These are phyloP conservation scores for Kodamaea suecica DNA, from an alignment of 1,139 yeast genomes.

Conservation along the genomic window DNA sequence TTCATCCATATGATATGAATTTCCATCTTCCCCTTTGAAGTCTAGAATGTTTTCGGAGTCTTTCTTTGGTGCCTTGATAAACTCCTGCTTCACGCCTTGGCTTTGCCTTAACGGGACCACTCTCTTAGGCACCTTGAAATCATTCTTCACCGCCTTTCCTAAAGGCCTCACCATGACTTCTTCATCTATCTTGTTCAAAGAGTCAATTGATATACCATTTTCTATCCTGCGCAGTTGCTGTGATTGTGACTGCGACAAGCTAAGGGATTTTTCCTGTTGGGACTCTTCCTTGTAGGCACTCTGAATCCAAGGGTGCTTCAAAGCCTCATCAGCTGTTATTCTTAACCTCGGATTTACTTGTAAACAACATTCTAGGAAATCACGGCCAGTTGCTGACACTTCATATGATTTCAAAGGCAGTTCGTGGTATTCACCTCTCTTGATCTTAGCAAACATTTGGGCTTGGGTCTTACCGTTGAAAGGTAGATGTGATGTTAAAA, in stretches of 20 bases:
- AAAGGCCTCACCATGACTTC: constrained; percentile 47
- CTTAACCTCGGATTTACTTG: constrained; percentile 73
- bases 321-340: constrained; percentile 68
- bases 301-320: constrained; percentile 65
- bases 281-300: constrained; percentile 29
- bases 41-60: background rate
- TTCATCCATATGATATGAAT: background rate
- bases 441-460: constrained; percentile 72
- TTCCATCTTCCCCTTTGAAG: background rate
- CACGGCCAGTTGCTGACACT: constrained; percentile 62
- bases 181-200: constrained; percentile 44
- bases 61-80: background rate
- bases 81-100: constrained; percentile 20
- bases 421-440: constrained; percentile 74
- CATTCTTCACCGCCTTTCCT: constrained; percentile 28
- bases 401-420: constrained; percentile 70
- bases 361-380: constrained; percentile 63
- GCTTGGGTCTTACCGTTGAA: constrained; percentile 92
- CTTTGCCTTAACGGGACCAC: constrained; percentile 44
- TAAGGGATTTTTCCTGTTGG: constrained; percentile 41
- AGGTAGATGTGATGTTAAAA: constrained; percentile 87
- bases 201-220: constrained; percentile 41
- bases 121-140: constrained; percentile 43
- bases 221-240: constrained; percentile 59
- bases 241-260: constrained; percentile 69